Conservation (phyloP, 768 basidiomycete genomes). For the Tricholoma furcatifolium region DNA sequence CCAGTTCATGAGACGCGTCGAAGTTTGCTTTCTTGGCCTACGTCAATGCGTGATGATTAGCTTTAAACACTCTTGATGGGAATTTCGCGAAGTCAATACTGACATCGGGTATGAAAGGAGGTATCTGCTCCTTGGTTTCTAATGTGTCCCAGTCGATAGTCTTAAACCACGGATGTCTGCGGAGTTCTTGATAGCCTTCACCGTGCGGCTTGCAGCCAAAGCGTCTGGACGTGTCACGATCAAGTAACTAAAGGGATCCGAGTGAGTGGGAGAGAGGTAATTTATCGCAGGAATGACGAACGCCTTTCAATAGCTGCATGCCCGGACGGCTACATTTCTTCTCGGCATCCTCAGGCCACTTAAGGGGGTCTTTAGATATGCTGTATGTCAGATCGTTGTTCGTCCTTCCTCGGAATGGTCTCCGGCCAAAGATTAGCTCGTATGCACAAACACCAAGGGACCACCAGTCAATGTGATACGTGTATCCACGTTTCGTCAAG, state of each 20-base stretch:
- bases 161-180: slow-evolving; percentile 82
- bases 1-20: slow-evolving; percentile 96
- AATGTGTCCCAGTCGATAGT: slow-evolving; percentile 88
- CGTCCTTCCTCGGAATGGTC: slow-evolving; percentile 91
- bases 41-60: neutral
- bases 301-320: slow-evolving; percentile 76
- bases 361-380: slow-evolving; percentile 82
- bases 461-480: slow-evolving; percentile 96
- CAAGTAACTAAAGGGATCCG: slow-evolving; percentile 61
- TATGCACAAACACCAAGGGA: slow-evolving; percentile 92
- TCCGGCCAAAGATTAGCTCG: slow-evolving; percentile 87
- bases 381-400: slow-evolving; percentile 92
- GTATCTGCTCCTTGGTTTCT: slow-evolving; percentile 67
- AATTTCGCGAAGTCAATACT: slow-evolving; percentile 23
- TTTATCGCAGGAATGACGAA: slow-evolving; percentile 37
- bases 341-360: slow-evolving; percentile 89
- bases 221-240: slow-evolving; percentile 78
- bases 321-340: slow-evolving; percentile 75
- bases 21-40: slow-evolving; percentile 99
- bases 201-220: slow-evolving; percentile 80
- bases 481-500: slow-evolving; percentile 90
- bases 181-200: slow-evolving; percentile 79
- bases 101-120: slow-evolving; percentile 91
- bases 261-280: neutral
- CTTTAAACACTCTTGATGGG: slow-evolving; percentile 4